A percentile compares a stretch with the other conserved stretches of the same genome.
Evolutionary conservation across 192 early-diverging fungal species (phyloP).

Genomic region (Lobosporangium transversale): DNA sequence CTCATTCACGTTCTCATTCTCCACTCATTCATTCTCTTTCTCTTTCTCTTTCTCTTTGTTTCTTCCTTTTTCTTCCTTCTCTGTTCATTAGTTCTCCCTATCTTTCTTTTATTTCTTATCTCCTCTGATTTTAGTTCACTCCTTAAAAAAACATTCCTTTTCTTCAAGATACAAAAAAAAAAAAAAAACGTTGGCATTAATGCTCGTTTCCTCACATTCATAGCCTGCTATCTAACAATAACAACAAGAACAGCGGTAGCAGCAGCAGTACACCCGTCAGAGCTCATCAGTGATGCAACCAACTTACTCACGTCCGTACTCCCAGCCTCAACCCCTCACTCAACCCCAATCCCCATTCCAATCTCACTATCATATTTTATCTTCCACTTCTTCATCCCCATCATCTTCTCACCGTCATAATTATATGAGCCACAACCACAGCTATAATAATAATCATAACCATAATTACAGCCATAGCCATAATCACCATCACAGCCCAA

Average conservation of each 20-base stretch:
- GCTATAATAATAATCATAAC: conserved; percentile 1
- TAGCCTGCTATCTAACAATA: not conserved
- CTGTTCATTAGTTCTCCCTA: not conserved
- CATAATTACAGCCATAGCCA: not conserved
- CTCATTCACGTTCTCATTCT: too few species aligned
- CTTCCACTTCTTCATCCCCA: not conserved
- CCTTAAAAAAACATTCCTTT: too few species aligned
- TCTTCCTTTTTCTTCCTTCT: not conserved
- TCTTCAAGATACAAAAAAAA: not conserved
- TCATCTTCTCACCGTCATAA: conserved; percentile 1
- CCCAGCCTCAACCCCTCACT: not conserved
- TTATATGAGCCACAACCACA: not conserved
- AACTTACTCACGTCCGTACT: not conserved
- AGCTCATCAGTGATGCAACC: not conserved
- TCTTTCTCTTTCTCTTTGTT: not conserved
- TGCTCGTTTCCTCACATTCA: conserved; percentile 18
- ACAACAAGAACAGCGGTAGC: conserved; percentile 6
- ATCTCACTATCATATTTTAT: not conserved
- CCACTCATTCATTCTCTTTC: not conserved
- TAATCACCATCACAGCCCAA: conserved; percentile 4
- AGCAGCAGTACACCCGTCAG: not conserved
- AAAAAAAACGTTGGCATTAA: too few species aligned
- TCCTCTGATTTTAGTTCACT: too few species aligned
- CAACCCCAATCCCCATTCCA: not conserved
- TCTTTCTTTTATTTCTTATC: not conserved